Base-by-base conservation (phyloP, 176 grass and related monocot genomes). In the Luzula sylvatica region DNA sequence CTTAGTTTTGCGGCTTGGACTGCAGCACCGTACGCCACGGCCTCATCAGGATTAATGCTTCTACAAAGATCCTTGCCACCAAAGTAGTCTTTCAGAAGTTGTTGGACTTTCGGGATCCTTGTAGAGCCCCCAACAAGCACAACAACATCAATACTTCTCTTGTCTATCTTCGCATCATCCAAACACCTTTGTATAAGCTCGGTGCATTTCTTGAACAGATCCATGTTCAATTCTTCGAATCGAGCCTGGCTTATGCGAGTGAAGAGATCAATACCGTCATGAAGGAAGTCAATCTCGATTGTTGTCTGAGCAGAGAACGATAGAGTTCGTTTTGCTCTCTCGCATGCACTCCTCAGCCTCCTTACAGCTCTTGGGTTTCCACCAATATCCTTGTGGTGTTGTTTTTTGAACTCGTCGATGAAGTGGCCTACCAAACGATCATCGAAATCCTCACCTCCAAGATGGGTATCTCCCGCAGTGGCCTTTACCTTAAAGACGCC, bases 11-110 rank as follows among this genome's bases (percentile, higher is more conserved):
- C 78, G 0, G 87, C 87, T 61, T 94, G 82, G 1, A 94, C 82
- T 0, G 87, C 74, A 39, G 82, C 87, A 3, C 82, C 87, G 32
- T 83, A 94, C 0, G 87, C 82, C 0, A 94, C 87, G 9, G 87
- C 87, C 71, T 94, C 87, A 11, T 94, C 87, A 0, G 87, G 87
- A 55, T 94, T 94, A 71, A 87, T 94, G 75, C 74, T 94, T 71
- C 76, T 94, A 71, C 87, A 94, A 4, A 94, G 78, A 61, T 94
- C 75, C 78, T 87, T 94, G 24, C 87, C 82, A 7, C 87, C 82
- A 64, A 94, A 94, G 38, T 79, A 79, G 29, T 87, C 87, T 55
- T 83, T 77, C 17, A 94, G 43, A 3, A 94, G 67, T 58, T 94
- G 87, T 71, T 83, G 87, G 35, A 94, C 87, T 58, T 71, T 80